phyloP scores from a whole-genome alignment of 768 basidiomycete species.

The Glaciozyma antarctica region DNA sequence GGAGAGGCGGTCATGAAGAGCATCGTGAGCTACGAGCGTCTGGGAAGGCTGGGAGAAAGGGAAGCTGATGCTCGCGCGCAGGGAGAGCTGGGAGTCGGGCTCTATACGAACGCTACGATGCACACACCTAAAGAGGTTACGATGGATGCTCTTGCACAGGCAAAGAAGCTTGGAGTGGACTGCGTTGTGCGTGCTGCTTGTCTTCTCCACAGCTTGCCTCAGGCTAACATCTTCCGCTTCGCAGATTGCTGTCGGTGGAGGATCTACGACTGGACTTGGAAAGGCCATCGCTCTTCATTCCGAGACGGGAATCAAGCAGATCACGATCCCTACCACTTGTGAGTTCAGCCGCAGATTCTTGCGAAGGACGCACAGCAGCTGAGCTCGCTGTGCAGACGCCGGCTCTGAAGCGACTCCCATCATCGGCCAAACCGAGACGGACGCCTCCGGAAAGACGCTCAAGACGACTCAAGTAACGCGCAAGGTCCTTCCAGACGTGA shows the following conservation, averaged over 20 bases:
- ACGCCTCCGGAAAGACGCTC: conserved; percentile 29
- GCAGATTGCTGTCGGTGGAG: conserved; percentile 39
- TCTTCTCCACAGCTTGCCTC: neutral
- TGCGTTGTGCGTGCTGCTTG: conserved; percentile 37
- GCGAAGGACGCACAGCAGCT: neutral
- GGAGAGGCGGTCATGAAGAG: conserved; percentile 36
- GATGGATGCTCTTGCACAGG: conserved; percentile 38
- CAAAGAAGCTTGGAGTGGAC: conserved; percentile 38
- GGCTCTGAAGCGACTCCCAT: conserved; percentile 45
- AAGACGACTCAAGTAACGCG: conserved; percentile 43
- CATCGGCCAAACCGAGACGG: conserved; percentile 43
- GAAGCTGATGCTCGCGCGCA: neutral
- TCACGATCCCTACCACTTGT: conserved; percentile 44
- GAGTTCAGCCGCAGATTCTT: neutral
- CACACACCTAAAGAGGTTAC: conserved; percentile 44
- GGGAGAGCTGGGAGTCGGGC: conserved; percentile 37
- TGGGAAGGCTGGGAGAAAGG: neutral
- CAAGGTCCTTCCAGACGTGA: conserved; percentile 43
- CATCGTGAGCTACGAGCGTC: conserved; percentile 19
- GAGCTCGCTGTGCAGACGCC: conserved; percentile 26
- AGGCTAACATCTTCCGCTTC: neutral
- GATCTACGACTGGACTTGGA: conserved; percentile 42
- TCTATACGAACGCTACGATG: conserved; percentile 44
- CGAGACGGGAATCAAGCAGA: conserved; percentile 38
- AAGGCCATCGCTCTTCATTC: conserved; percentile 44